Conservation (phyloP, 345 rosid genomes). For the Populus ilicifolia region DNA sequence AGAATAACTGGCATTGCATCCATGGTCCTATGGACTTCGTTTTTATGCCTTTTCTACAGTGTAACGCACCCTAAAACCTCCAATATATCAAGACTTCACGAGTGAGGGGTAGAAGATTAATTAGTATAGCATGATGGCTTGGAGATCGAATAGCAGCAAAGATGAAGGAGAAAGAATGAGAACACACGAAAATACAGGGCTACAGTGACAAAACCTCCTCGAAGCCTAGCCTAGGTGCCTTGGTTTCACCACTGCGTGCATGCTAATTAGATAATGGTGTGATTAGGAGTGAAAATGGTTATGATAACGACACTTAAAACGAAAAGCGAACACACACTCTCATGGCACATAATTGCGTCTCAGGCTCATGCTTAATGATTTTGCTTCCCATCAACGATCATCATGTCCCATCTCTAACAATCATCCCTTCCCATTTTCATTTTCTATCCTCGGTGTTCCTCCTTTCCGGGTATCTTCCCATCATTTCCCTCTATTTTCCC, state of each 20-base stretch:
- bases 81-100: no score
- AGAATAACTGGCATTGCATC: no score
- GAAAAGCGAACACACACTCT: conserved; percentile 33
- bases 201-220: neutral
- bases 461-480: neutral
- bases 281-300: neutral
- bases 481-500: neutral
- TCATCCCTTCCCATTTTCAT: conserved; percentile 18
- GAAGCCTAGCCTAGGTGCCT: neutral
- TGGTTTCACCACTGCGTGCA: neutral
- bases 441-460: conserved; percentile 5
- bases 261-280: no score
- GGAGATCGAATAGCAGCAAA: no score
- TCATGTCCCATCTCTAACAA: conserved; percentile 32
- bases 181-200: neutral
- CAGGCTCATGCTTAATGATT: conserved; percentile 73
- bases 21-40: no score
- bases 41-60: no score
- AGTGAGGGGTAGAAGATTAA: no score
- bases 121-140: no score
- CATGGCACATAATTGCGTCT: conserved; percentile 52
- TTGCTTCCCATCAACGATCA: conserved; percentile 48
- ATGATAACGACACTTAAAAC: conserved; percentile 16
- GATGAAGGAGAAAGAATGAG: neutral
- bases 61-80: no score